A percentile compares a stretch with the other conserved stretches of the same genome.
Evolutionary conservation across 2,329 filamentous ascomycete genomes (phyloP).

Genomic region (Fusarium odoratissimum): DNA sequence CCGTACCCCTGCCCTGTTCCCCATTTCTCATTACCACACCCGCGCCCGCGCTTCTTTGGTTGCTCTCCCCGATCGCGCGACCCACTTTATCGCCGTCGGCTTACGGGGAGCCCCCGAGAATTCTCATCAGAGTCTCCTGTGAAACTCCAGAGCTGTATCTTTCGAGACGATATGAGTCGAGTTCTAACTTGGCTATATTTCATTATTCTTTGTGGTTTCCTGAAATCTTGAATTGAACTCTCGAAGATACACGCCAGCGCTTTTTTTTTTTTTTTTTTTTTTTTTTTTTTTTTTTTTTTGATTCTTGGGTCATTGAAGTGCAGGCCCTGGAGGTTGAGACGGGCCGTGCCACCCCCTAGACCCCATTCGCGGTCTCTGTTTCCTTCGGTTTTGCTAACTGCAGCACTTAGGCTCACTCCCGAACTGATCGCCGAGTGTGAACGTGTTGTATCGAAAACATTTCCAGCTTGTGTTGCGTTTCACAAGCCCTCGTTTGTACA

Average conservation of each 20-base stretch:
- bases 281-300: background rate
- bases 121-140: slow-evolving; percentile 1
- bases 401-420: slow-evolving; percentile 59
- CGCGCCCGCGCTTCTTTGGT: slow-evolving; percentile 28
- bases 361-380: slow-evolving; percentile 15
- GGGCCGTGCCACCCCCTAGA: slow-evolving; percentile 39
- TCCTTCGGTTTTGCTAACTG: slow-evolving; percentile 41
- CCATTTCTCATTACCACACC: slow-evolving; percentile 36
- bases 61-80: slow-evolving; percentile 31
- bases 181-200: background rate
- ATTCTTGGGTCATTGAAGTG: background rate
- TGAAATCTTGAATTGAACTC: background rate
- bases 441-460: slow-evolving; percentile 69
- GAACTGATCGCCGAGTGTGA: slow-evolving; percentile 70
- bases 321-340: slow-evolving; percentile 23
- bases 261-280: background rate
- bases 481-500: slow-evolving; percentile 72
- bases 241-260: background rate
- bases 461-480: slow-evolving; percentile 71
- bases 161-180: background rate
- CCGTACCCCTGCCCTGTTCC: slow-evolving; percentile 26
- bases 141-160: slow-evolving; percentile 3
- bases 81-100: slow-evolving; percentile 42
- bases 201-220: background rate
- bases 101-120: slow-evolving; percentile 41